Evolutionary conservation across 106 monocot genomes (phyloP).

Genomic region (Gastrodia elata): DNA sequence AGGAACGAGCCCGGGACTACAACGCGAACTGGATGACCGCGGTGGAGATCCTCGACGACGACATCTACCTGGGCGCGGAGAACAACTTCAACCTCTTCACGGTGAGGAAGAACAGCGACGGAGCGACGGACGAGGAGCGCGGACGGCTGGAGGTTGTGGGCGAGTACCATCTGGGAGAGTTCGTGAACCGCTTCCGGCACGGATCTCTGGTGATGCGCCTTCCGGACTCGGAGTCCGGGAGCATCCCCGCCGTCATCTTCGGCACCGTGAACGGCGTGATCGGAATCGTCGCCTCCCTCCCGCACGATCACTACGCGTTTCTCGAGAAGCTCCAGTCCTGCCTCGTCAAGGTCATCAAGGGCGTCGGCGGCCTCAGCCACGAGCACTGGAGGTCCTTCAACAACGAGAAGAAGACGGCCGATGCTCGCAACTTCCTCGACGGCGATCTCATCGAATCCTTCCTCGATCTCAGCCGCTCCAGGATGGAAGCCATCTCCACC

Average conservation of each 20-base stretch:
- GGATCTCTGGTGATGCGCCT: conserved; percentile 98
- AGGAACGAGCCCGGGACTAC: conserved; percentile 83
- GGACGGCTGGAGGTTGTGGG: conserved; percentile 92
- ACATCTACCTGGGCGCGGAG: conserved; percentile 88
- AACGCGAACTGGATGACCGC: conserved; percentile 99
- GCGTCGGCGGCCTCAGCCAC: conserved; percentile 87
- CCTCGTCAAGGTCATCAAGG: conserved; percentile 85
- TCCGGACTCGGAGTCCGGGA: conserved; percentile 78
- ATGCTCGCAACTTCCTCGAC: conserved; percentile 86
- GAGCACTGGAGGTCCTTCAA: conserved; percentile 95
- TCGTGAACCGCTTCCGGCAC: conserved; percentile 78
- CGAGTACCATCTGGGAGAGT: conserved; percentile 89
- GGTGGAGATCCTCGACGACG: conserved; percentile 86
- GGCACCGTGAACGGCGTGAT: conserved; percentile 96
- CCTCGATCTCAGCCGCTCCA: conserved; percentile 66
- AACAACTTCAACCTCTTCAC: conserved; percentile 97
- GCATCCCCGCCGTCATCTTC: conserved; percentile 81
- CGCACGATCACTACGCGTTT: conserved; percentile 85
- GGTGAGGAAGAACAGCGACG: conserved; percentile 83
- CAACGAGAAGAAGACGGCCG: conserved; percentile 84
- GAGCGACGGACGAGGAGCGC: conserved; percentile 89
- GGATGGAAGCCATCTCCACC: conserved; percentile 76
- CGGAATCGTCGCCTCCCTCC: conserved; percentile 77
- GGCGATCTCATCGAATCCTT: conserved; percentile 94
- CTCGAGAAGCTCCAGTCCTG: conserved; percentile 74